Conservation (phyloP, 495 filamentous ascomycete species). For the Xylaria curta region DNA sequence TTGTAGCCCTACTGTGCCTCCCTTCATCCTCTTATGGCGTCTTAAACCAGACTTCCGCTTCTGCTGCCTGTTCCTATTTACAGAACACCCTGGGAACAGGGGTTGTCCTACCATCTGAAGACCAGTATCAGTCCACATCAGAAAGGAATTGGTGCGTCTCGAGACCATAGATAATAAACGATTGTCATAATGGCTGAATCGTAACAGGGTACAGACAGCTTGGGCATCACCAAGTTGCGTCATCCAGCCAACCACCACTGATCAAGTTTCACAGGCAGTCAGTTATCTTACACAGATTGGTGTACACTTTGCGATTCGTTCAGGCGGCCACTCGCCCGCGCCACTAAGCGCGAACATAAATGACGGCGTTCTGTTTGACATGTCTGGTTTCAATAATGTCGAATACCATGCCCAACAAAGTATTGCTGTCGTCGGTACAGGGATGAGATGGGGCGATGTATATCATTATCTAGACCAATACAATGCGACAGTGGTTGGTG, state of each 20-base stretch:
- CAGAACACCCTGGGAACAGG: constrained; percentile 11
- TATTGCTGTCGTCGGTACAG: constrained; percentile 53
- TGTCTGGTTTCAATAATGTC: constrained; percentile 50
- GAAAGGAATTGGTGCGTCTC: constrained; percentile 29
- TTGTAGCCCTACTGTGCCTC: constrained; percentile 9
- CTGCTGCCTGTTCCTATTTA: constrained; percentile 21
- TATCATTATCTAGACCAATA: constrained; percentile 53
- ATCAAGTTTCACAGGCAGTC: constrained; percentile 41
- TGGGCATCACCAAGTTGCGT: constrained; percentile 51
- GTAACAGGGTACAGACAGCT: constrained; percentile 37
- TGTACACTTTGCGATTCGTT: constrained; percentile 55
- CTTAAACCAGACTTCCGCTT: constrained; percentile 3
- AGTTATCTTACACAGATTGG: constrained; percentile 34
- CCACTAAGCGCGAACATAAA: constrained; percentile 57
- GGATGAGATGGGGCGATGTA: constrained; percentile 56
- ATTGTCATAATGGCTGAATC: background rate
- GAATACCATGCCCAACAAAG: constrained; percentile 50
- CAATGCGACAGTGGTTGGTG: constrained; percentile 55
- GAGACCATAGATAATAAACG: background rate
- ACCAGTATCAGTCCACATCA: constrained; percentile 2
- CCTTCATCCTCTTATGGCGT: background rate
- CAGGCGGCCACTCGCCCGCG: constrained; percentile 57
- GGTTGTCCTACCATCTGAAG: constrained; percentile 11
- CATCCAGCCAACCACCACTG: constrained; percentile 45
- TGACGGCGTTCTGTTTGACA: constrained; percentile 59